A percentile compares a stretch with the other conserved stretches of the same genome.
Evolutionary conservation across 1,284 basidiomycete species (phyloP).

Genomic region (Pseudozyma thailandica): DNA sequence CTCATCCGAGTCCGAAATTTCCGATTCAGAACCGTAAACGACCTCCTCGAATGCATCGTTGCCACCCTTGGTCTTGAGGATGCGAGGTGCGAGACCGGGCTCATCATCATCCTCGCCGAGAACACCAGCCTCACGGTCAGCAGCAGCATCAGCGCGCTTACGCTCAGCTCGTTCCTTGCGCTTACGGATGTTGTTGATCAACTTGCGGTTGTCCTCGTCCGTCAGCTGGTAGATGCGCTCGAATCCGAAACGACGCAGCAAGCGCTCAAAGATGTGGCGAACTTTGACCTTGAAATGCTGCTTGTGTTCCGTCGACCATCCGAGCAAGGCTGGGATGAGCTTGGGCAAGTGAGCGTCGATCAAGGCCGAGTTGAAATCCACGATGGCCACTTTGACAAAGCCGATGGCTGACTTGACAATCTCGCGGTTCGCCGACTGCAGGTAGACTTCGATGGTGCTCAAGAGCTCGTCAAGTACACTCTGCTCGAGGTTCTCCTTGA

Average conservation of each 20-base stretch:
- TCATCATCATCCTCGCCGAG: conserved; percentile 44
- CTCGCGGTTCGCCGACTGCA: conserved; percentile 92
- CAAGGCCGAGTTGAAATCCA: conserved; percentile 79
- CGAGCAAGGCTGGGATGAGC: conserved; percentile 85
- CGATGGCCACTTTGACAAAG: conserved; percentile 91
- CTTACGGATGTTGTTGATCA: conserved; percentile 89
- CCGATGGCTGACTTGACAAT: conserved; percentile 97
- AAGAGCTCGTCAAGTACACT: conserved; percentile 88
- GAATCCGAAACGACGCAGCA: conserved; percentile 90
- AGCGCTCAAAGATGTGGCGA: conserved; percentile 93
- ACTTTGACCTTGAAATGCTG: conserved; percentile 99
- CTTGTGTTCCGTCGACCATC: conserved; percentile 96
- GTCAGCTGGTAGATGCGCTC: conserved; percentile 76
- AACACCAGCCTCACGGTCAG: conserved; percentile 70
- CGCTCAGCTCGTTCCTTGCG: conserved; percentile 89
- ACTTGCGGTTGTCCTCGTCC: conserved; percentile 79
- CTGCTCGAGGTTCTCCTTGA: conserved; percentile 78
- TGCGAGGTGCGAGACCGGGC: conserved; percentile 41
- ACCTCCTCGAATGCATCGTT: conserved; percentile 68
- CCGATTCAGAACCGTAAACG: conserved; percentile 64
- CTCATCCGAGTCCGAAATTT: conserved; percentile 58
- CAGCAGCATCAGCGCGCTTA: conserved; percentile 50
- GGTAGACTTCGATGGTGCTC: conserved; percentile 86
- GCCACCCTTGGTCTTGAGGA: conserved; percentile 48
- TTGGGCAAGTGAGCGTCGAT: conserved; percentile 80